Base-by-base conservation (phyloP, 202 grass and related monocot genomes). In the Musa balbisiana region DNA sequence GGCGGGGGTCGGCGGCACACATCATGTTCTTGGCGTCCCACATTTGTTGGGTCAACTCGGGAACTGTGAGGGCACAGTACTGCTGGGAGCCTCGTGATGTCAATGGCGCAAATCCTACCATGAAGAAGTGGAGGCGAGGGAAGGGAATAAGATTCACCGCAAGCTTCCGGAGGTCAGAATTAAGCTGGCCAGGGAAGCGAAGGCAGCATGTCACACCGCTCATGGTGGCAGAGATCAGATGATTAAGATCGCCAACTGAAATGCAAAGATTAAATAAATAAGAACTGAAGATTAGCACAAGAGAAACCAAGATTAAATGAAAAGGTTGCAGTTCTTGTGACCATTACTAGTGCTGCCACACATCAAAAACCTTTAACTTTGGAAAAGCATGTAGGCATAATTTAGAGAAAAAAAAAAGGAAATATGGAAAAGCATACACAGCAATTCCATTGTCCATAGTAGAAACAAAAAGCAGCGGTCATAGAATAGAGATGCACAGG, bases 11-110 rank as follows among this genome's bases (percentile, higher is more conserved):
- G 1, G 67, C 67, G 1, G 67, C 67, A 10, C 67, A 70, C 67
- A 70, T 70, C 67, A 70, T 70, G 67, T 70, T 70, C 67, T 70
- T 70, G 10, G 67, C 67, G 0, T 70, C 67, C 67, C 67, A 70
- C 67, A 70, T 70, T 70, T 70, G 67, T 51, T 70, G 67, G 33
- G 67, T 70, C 67, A 70, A 20, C 67, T 70, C 67, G n/a, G 67
- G 67, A 51, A 70, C 67, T 70, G 67, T 51, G 49, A 70, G 67
- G 3, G 43, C 67, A 51, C 67, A 0, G 17, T 70, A 70, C 67
- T 70, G 67, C 67, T 70, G 67, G 67, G 67, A 70, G 15, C 67
- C 67, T 5, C 67, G 67, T 11, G 67, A 70, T 0, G 67, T 70
- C 43, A 70, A 43, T 3, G 67, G 67, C 0, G 67, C 67, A 51